Evolutionary conservation across 306 rosid species (phyloP).

Genomic region (Cucurbita ficifolia): DNA sequence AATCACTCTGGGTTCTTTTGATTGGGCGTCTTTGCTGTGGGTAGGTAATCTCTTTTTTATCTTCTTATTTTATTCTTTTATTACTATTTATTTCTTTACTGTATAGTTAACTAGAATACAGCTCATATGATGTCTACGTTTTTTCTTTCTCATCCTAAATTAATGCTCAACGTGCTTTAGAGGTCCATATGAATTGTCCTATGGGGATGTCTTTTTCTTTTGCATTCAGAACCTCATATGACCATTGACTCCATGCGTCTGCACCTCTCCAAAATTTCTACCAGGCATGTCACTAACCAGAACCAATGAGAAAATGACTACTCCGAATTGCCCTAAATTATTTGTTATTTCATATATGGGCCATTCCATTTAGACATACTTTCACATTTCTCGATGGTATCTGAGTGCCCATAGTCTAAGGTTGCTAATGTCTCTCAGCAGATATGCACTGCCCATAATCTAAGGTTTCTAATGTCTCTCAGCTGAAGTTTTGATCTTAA

Average conservation of each 20-base stretch:
- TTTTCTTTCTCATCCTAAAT: background rate
- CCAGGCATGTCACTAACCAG: background rate
- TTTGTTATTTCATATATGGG: background rate
- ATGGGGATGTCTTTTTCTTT: background rate
- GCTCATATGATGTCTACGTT: background rate
- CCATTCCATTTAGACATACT: background rate
- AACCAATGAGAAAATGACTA: background rate
- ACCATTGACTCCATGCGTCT: background rate
- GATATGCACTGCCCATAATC: background rate
- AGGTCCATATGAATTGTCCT: background rate
- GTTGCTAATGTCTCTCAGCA: background rate
- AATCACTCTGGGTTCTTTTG: conserved; percentile 82
- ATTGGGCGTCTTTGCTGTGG: conserved; percentile 93
- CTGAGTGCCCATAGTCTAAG: background rate
- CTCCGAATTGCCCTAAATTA: background rate
- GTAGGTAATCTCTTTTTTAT: conserved; percentile 36
- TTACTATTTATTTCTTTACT: background rate
- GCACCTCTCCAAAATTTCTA: background rate
- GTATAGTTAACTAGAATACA: conserved; percentile 4
- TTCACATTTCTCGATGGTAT: background rate
- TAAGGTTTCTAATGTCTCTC: background rate
- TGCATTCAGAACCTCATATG: background rate
- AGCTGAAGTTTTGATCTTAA: background rate
- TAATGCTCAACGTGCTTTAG: background rate
- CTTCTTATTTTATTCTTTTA: background rate